A percentile compares a stretch with the other conserved stretches of the same genome.
Evolutionary conservation across 352 stramenopile genomes (phyloP).

Genomic region (Globisporangium megalacanthum): DNA sequence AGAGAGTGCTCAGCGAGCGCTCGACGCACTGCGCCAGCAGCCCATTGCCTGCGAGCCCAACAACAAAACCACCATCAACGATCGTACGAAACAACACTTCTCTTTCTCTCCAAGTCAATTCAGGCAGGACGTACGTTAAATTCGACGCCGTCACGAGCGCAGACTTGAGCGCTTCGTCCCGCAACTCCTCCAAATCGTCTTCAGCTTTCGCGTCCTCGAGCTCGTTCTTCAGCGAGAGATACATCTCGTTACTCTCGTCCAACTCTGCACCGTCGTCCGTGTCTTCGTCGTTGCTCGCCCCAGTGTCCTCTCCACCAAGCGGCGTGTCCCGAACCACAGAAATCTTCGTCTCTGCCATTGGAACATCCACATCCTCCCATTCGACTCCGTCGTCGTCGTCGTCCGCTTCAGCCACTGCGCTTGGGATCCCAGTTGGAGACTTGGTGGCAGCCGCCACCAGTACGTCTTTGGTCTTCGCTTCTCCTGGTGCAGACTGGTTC

Average conservation of each 20-base stretch:
- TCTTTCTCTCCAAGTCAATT: no score
- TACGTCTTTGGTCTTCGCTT: slow-evolving; percentile 1
- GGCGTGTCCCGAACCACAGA: background rate
- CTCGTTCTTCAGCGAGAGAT: slow-evolving; percentile 54
- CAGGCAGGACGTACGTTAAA: slow-evolving; percentile 41
- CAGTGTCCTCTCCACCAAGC: background rate
- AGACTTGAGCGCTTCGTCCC: slow-evolving; percentile 69
- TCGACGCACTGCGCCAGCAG: slow-evolving; percentile 65
- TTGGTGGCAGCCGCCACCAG: background rate
- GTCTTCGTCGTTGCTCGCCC: slow-evolving; percentile 1
- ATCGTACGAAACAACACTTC: background rate
- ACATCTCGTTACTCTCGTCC: slow-evolving; percentile 36
- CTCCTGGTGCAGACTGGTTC: background rate
- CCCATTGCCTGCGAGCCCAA: slow-evolving; percentile 57
- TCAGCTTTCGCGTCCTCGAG: slow-evolving; percentile 69
- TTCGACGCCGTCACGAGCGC: slow-evolving; percentile 80
- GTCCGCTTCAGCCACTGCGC: background rate
- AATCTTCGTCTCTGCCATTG: background rate
- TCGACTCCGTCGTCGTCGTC: slow-evolving; percentile 37
- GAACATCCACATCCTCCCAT: slow-evolving; percentile 37
- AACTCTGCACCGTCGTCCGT: slow-evolving; percentile 9
- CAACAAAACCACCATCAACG: no score
- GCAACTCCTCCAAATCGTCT: slow-evolving; percentile 51
- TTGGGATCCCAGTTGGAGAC: background rate
- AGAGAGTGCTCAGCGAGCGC: slow-evolving; percentile 61